phyloP scores from a whole-genome alignment of 768 basidiomycete species.

The Suillus tomentosus region DNA sequence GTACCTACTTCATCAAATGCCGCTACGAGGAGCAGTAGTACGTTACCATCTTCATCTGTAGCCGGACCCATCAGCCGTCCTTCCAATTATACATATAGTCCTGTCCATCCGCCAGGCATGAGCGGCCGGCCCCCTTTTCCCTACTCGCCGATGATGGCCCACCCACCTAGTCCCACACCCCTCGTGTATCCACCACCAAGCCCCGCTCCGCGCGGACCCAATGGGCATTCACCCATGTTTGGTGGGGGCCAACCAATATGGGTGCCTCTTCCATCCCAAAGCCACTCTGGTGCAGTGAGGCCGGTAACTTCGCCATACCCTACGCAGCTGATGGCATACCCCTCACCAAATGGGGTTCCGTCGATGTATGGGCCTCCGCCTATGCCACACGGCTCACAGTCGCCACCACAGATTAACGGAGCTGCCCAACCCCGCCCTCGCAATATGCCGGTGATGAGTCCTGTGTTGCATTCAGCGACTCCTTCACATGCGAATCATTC shows the following conservation, averaged over 20 bases:
- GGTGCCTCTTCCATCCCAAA: constrained; percentile 57
- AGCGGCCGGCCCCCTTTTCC: constrained; percentile 59
- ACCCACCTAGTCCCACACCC: constrained; percentile 64
- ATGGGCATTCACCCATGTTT: constrained; percentile 63
- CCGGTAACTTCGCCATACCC: constrained; percentile 62
- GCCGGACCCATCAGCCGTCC: constrained; percentile 33
- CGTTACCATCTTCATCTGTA: constrained; percentile 52
- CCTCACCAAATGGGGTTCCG: constrained; percentile 48
- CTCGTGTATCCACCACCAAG: constrained; percentile 69
- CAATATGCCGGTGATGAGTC: constrained; percentile 66
- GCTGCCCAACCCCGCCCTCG: constrained; percentile 45
- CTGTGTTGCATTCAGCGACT: constrained; percentile 64
- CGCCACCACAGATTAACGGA: constrained; percentile 40
- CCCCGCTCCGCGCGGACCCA: constrained; percentile 66
- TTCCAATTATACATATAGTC: constrained; percentile 33
- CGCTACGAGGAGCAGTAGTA: constrained; percentile 45
- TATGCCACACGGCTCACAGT: constrained; percentile 39
- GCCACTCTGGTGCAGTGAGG: constrained; percentile 54
- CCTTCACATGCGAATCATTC: constrained; percentile 37
- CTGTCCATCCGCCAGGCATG: constrained; percentile 45
- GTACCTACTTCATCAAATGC: constrained; percentile 65
- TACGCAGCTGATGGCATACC: constrained; percentile 65
- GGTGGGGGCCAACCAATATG: constrained; percentile 55
- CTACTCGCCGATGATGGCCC: constrained; percentile 68
- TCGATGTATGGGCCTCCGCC: constrained; percentile 51